Conservation (phyloP, 495 filamentous ascomycete genomes). For the Halenospora varia region DNA sequence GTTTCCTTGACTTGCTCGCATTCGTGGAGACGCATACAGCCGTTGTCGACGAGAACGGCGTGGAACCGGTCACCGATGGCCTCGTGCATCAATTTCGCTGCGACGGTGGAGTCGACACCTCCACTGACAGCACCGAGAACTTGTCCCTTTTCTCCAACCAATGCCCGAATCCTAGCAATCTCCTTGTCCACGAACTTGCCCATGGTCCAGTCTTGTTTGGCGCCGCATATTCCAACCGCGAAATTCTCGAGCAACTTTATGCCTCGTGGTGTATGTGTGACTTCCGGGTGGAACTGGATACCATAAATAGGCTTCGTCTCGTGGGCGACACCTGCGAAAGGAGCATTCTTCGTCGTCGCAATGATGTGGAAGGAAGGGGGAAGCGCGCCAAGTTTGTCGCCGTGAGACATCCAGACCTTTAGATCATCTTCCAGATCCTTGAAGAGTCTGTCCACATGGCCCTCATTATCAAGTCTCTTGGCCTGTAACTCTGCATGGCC, state of each 20-base stretch:
- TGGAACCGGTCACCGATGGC: constrained; percentile 85
- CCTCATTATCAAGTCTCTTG: constrained; percentile 31
- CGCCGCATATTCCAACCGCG: constrained; percentile 73
- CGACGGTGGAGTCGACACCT: constrained; percentile 89
- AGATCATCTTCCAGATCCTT: constrained; percentile 59
- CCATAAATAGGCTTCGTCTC: constrained; percentile 62
- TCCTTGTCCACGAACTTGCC: constrained; percentile 71
- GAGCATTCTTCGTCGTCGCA: constrained; percentile 68
- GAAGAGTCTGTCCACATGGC: constrained; percentile 70
- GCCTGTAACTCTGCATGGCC: constrained; percentile 49
- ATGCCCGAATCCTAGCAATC: constrained; percentile 65
- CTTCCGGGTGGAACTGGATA: constrained; percentile 86
- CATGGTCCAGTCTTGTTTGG: constrained; percentile 77
- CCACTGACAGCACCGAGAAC: constrained; percentile 84
- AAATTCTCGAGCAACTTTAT: constrained; percentile 74
- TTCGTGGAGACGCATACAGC: constrained; percentile 82
- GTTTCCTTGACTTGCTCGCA: constrained; percentile 72
- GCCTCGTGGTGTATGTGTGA: constrained; percentile 65
- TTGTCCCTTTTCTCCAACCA: constrained; percentile 75
- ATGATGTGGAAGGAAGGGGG: constrained; percentile 68
- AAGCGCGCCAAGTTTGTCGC: constrained; percentile 72
- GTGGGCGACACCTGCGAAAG: constrained; percentile 80
- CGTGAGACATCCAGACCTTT: constrained; percentile 82
- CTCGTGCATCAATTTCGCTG: constrained; percentile 72
- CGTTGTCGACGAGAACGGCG: constrained; percentile 84